A percentile compares a stretch with the other conserved stretches of the same genome.
Evolutionary conservation across 306 rosid genomes (phyloP).

Genomic region (Cucurbita maxima): DNA sequence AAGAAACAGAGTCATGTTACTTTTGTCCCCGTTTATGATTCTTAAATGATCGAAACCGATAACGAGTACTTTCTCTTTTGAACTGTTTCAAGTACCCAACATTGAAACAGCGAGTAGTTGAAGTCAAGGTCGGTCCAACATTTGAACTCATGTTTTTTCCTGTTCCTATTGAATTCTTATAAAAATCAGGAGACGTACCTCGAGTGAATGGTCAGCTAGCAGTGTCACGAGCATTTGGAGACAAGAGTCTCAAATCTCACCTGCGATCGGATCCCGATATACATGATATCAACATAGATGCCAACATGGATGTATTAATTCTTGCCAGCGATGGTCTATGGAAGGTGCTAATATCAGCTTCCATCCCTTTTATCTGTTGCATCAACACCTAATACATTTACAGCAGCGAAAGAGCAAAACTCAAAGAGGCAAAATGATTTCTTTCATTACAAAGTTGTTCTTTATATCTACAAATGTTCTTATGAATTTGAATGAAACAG

Average conservation of each 20-base stretch:
- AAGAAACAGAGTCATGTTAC: not conserved
- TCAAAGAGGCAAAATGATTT: no score
- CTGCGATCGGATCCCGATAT: slow-evolving; percentile 79
- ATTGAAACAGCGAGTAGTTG: not conserved
- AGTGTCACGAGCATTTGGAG: slow-evolving; percentile 91
- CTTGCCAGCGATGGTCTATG: slow-evolving; percentile 91
- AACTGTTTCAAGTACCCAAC: not conserved
- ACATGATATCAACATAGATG: slow-evolving; percentile 19
- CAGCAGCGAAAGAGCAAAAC: no score
- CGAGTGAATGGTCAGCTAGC: slow-evolving; percentile 93
- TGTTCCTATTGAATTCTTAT: slow-evolving; percentile 5
- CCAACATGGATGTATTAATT: slow-evolving; percentile 38
- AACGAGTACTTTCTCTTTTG: not conserved
- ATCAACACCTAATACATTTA: not conserved
- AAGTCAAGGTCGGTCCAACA: not conserved
- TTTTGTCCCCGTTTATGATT: not conserved
- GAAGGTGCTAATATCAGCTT: slow-evolving; percentile 38
- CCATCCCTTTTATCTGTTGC: not conserved
- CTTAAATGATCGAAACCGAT: not conserved
- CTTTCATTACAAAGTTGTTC: not conserved
- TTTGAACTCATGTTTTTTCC: not conserved
- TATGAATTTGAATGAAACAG: slow-evolving; percentile 19
- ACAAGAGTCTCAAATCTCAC: slow-evolving; percentile 84
- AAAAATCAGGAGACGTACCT: slow-evolving; percentile 68
- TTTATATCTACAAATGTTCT: not conserved